These are phyloP conservation scores for Trypanosoma boissoni DNA, from an alignment of 208 protist genomes.

Conservation along the genomic window DNA sequence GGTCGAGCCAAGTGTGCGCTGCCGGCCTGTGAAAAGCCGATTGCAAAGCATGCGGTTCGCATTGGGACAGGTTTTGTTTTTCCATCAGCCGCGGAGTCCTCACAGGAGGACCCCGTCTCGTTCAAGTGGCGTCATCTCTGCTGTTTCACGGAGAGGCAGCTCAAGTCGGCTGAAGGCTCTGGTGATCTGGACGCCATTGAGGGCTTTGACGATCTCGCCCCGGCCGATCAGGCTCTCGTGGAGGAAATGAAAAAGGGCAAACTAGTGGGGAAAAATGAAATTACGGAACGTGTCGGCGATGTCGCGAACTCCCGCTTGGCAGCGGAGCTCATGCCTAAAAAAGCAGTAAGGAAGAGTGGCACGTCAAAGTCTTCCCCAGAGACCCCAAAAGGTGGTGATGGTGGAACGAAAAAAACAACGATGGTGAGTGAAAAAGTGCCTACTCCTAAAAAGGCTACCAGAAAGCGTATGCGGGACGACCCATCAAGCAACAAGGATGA, in stretches of 20 bases:
- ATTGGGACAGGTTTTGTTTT: constrained; percentile 66
- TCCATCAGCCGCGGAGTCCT: constrained; percentile 3
- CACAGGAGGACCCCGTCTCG: constrained; percentile 38
- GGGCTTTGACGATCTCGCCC: constrained; percentile 58
- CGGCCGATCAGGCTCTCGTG: constrained; percentile 48
- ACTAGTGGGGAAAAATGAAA: constrained; percentile 36
- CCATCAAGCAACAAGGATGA: constrained; percentile 17
- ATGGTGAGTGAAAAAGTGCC: no score
- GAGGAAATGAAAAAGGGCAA: constrained; percentile 58
- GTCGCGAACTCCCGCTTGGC: constrained; percentile 49
- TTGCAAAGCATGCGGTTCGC: constrained; percentile 77
- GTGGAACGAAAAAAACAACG: constrained; percentile 14
- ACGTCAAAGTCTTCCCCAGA: constrained; percentile 11
- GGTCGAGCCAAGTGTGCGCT: constrained; percentile 58
- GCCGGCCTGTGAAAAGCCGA: constrained; percentile 46
- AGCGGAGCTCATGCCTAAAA: constrained; percentile 18
- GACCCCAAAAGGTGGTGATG: constrained; percentile 13
- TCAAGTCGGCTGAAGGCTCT: constrained; percentile 49
- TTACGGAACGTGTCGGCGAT: constrained; percentile 71
- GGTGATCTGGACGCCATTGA: constrained; percentile 65
- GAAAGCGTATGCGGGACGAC: constrained; percentile 1
- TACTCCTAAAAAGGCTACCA: no score
- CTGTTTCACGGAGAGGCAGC: constrained; percentile 78
- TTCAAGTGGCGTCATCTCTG: constrained; percentile 84
- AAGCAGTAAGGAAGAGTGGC: not conserved